phyloP scores from a whole-genome alignment of 2,329 filamentous ascomycete genomes.

The Aspergillus amoenus region DNA sequence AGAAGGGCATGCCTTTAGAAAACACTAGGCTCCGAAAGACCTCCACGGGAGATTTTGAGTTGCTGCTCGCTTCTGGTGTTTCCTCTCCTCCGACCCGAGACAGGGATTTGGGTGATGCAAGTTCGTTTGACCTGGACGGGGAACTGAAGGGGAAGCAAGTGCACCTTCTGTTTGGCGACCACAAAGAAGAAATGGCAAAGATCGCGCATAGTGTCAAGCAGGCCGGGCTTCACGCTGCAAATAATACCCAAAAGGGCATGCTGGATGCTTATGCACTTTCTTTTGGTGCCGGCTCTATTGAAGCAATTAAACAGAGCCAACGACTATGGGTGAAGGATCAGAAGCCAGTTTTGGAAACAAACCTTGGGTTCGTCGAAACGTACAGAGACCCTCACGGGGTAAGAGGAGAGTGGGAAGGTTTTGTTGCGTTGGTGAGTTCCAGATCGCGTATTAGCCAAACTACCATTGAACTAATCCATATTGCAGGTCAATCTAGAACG shows the following conservation, averaged over 20 bases:
- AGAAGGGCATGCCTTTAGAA: conserved; percentile 68
- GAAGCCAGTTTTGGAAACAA: conserved; percentile 74
- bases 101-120: conserved; percentile 67
- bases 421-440: conserved; percentile 60
- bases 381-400: conserved; percentile 81
- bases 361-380: conserved; percentile 82
- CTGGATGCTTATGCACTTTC: conserved; percentile 71
- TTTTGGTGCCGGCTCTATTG: conserved; percentile 71
- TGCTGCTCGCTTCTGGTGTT: conserved; percentile 70
- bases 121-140: conserved; percentile 61
- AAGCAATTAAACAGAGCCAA: conserved; percentile 78
- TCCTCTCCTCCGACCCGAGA: conserved; percentile 60
- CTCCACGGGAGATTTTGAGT: conserved; percentile 63
- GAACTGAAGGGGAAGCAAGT: conserved; percentile 66
- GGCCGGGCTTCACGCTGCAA: conserved; percentile 68
- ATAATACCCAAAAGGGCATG: conserved; percentile 73
- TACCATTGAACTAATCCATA: background rate
- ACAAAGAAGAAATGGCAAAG: conserved; percentile 68
- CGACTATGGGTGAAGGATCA: conserved; percentile 81
- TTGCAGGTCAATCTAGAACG: conserved; percentile 75
- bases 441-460: background rate
- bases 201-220: conserved; percentile 66
- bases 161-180: conserved; percentile 72
- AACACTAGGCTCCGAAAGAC: conserved; percentile 75
- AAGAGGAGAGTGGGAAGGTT: conserved; percentile 81